Base-by-base conservation (phyloP, 2,329 filamentous ascomycete genomes). In the Seiridium cupressi region DNA sequence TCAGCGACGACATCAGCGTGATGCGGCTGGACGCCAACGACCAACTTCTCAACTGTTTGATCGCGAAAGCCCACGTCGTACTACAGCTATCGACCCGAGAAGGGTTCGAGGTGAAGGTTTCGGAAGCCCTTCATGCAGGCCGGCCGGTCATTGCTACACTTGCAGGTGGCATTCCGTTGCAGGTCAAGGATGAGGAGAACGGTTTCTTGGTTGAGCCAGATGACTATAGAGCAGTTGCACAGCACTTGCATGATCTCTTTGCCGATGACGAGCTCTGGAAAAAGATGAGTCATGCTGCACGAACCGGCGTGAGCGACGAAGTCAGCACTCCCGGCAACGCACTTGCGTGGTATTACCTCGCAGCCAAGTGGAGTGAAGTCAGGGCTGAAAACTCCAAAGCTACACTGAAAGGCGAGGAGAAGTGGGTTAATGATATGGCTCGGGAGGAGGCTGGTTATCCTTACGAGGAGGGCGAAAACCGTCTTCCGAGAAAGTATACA, bases 91-190 rank as follows among this genome's bases (percentile, higher is more conserved):
- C 90, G 3, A 93, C 89, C 0, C 85, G 90, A 42, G 91, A 95
- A 71, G 91, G 91, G 0, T 95, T 95, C 67, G 91, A 95, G 74
- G 89, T 95, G 67, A 95, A 95, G 74, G 90, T 95, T 4, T 92
- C 89, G 0, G 92, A 95, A 74, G 91, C 90, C 1, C 80, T 94
- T 31, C 91, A 93, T 70, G 91, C 92, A 49, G 91, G 91, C 11
- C 85, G 89, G 2, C 91, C 91, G 1, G 84, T 93, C 67, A 92
- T 95, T 63, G 90, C 89, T 3, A 91, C 89, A 1, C 80, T 81
- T 26, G 87, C 88, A 1, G 91, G 91, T n/a, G 91, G 91, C 9
- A 93, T 95, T 57, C 90, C 91, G 1, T 79, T 94, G 4, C 91
- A 95, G 71, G 83, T 95, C 60, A 82, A 90, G 72, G 78, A 93